Base-by-base conservation (phyloP, 2,329 filamentous ascomycete genomes). In the Venturiaceae sp. region DNA sequence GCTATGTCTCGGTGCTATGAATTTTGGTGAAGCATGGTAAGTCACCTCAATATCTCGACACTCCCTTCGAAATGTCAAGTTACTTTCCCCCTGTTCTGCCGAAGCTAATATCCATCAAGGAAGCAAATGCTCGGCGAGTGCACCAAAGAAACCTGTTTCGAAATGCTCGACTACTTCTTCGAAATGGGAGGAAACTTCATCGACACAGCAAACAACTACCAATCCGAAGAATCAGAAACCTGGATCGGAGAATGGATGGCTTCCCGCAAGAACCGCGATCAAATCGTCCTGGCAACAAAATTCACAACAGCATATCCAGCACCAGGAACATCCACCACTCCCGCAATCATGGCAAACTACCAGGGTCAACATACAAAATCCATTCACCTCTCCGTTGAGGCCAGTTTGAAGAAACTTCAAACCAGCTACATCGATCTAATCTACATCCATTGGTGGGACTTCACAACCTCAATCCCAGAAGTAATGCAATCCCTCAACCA, bases 231-330 rank as follows among this genome's bases (percentile, higher is more conserved):
- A 62, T 76, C 72, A 11, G 79, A 81, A 63, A 64, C 55, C 0
- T 77, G 72, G 72, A 67, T 80, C 16, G 77, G 78, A 33, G 78
- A 80, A 60, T 81, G 78, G 79, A 72, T 81, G 72, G 66, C 72
- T 4, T 53, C 66, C 32, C 72, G 74, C 50, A 66, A 69, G 11
- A 72, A 71, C 47, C 74, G 78, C 8, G 76, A 80, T 62, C 66
- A 80, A 62, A 75, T 83, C 52, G 76, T 83, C 33, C 63, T 83
- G 21, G 78, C 80, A 0, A 82, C 80, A 19, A 83, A 83, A 65
- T 83, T 75, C 67, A 76, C 77, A 1, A 70, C 68, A 0, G 60
- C 61, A 57, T 77, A 66, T 58, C 33, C 67, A 19, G 63, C 62
- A 23, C 68, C 67, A 60, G 60, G 60, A 55, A 66, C 63, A 64